Conservation (phyloP, 768 basidiomycete genomes). For the Holtermanniella nyarrowii region DNA sequence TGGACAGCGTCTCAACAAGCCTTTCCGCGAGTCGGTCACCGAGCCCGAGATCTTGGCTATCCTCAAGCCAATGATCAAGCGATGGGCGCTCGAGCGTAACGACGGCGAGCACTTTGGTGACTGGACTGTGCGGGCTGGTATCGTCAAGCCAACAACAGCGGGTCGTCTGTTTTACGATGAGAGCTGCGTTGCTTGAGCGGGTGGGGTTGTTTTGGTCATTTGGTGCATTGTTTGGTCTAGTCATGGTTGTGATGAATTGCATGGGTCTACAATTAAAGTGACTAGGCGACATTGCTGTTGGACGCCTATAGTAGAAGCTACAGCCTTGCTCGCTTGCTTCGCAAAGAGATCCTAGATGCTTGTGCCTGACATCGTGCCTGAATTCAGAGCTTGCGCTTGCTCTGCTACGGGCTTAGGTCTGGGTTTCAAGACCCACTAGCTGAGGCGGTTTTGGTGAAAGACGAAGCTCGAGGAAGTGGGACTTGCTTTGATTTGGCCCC, state of each 20-base stretch:
- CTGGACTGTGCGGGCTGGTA: constrained; percentile 83
- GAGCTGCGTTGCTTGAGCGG: constrained; percentile 13
- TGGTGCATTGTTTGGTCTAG: background rate
- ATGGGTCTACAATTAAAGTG: no score
- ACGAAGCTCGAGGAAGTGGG: no score
- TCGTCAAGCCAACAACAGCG: constrained; percentile 72
- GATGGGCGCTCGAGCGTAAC: constrained; percentile 73
- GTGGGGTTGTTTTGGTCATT: background rate
- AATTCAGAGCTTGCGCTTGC: no score
- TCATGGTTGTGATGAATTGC: background rate
- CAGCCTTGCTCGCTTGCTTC: no score
- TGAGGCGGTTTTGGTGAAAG: no score
- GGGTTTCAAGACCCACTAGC: no score
- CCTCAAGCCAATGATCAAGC: constrained; percentile 84
- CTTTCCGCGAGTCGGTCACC: constrained; percentile 66
- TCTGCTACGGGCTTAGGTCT: no score
- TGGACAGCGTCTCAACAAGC: constrained; percentile 91
- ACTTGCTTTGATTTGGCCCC: no score
- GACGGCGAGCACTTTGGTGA: constrained; percentile 92
- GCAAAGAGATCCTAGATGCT: no score
- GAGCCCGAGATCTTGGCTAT: constrained; percentile 87
- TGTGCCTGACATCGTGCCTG: no score
- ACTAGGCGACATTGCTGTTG: no score
- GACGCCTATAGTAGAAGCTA: no score
- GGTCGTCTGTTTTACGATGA: constrained; percentile 80